Percentiles rank a stretch among this genome's conserved stretches.
These are phyloP conservation scores for Talaromyces liani DNA, from an alignment of 495 filamentous ascomycete species.

Conservation along the genomic window DNA sequence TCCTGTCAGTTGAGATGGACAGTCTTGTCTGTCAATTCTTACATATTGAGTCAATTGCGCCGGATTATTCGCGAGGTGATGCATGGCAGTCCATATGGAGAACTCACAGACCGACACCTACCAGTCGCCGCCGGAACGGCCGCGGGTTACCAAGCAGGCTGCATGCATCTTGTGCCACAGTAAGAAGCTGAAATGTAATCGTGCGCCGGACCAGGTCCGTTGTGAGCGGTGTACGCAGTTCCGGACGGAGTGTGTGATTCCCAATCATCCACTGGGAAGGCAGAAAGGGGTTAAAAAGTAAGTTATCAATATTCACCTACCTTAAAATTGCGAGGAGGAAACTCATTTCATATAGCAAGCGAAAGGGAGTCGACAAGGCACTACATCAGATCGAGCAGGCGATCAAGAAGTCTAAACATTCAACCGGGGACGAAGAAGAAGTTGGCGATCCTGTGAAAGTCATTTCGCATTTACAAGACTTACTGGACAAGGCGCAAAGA, in stretches of 20 bases:
- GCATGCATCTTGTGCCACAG: conserved; percentile 62
- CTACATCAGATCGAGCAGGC: conserved; percentile 68
- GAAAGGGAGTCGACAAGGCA: conserved; percentile 64
- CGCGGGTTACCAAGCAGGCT: conserved; percentile 36
- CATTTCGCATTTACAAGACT: conserved; percentile 46
- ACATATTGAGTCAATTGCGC: background rate
- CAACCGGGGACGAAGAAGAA: conserved; percentile 21
- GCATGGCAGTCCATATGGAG: conserved; percentile 1
- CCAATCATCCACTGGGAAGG: conserved; percentile 60
- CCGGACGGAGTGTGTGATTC: conserved; percentile 53
- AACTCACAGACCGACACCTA: background rate
- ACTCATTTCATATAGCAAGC: conserved; percentile 44
- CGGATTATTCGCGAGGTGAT: background rate
- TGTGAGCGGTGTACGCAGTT: conserved; percentile 59
- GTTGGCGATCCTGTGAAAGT: conserved; percentile 46
- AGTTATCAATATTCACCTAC: conserved; percentile 15
- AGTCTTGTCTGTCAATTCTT: background rate
- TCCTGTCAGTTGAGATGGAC: background rate
- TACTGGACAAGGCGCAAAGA: conserved; percentile 41
- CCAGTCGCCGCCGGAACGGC: background rate
- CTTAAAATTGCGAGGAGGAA: conserved; percentile 5
- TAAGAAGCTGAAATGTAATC: conserved; percentile 61
- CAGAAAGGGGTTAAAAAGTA: conserved; percentile 73
- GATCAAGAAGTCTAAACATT: conserved; percentile 49
- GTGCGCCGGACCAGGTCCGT: conserved; percentile 35